These are phyloP conservation scores for Sordaria brevicollis DNA, from an alignment of 495 filamentous ascomycete species.

Conservation along the genomic window DNA sequence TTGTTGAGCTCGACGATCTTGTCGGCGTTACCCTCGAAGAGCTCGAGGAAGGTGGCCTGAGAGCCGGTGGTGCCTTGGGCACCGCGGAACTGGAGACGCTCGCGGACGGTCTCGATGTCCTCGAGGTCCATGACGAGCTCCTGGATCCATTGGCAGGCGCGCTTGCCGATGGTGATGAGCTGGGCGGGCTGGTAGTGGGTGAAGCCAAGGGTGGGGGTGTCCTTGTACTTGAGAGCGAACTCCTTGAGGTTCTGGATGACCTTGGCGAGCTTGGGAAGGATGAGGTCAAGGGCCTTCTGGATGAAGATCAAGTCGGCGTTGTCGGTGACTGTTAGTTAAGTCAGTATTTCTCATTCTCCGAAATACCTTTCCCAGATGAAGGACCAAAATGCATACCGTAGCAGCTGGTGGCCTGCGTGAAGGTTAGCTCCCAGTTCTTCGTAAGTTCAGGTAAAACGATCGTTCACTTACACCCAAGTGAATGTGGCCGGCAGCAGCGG, in stretches of 20 bases:
- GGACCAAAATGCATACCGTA: conserved; percentile 18
- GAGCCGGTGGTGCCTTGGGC: conserved; percentile 36
- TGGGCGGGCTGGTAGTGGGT: conserved; percentile 64
- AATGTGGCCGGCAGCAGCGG: conserved; percentile 78
- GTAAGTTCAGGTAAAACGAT: background rate
- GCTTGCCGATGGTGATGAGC: conserved; percentile 70
- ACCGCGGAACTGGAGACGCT: conserved; percentile 65
- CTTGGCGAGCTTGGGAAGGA: conserved; percentile 77
- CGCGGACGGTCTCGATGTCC: conserved; percentile 64
- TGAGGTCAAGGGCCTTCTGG: conserved; percentile 59
- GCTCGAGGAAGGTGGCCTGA: conserved; percentile 59
- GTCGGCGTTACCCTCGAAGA: conserved; percentile 65
- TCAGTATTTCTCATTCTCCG: background rate
- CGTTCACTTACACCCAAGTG: conserved; percentile 48
- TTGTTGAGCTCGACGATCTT: conserved; percentile 68
- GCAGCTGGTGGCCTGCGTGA: conserved; percentile 18
- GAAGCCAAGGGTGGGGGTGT: conserved; percentile 54
- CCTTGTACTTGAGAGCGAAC: conserved; percentile 73
- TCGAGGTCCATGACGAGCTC: conserved; percentile 81
- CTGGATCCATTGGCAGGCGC: conserved; percentile 70
- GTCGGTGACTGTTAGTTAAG: conserved; percentile 46
- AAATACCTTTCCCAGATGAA: background rate
- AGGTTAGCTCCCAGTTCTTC: background rate
- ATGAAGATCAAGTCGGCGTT: conserved; percentile 85
- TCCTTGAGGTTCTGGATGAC: conserved; percentile 69